These are phyloP conservation scores for Sorghum bicolor DNA, from an alignment of 176 grass and related monocot genomes.

Conservation along the genomic window Sorghum_bicolor_NCBIv3 NC_012870.2:1559001-1559500, in stretches of 20 bases:
- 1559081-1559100: slow-evolving; percentile 8
- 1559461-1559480: slow-evolving; percentile 32
- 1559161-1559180: slow-evolving; percentile 41
- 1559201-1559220: slow-evolving; percentile 21
- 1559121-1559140: slow-evolving; percentile 33
- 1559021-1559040: no score
- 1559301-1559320: slow-evolving; percentile 25
- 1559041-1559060: not conserved
- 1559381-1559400: not conserved
- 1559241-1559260: slow-evolving; percentile 35
- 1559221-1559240: slow-evolving; percentile 34
- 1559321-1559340: slow-evolving; percentile 24
- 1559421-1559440: not conserved
- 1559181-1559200: slow-evolving; percentile 30
- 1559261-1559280: slow-evolving; percentile 29
- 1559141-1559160: slow-evolving; percentile 6
- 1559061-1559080: not conserved
- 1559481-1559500: slow-evolving; percentile 31
- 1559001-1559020: no score
- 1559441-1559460: slow-evolving; percentile 21
- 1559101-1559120: not conserved
- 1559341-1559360: slow-evolving; percentile 37
- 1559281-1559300: slow-evolving; percentile 24
- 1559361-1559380: slow-evolving; percentile 42
- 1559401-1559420: slow-evolving; percentile 25